These are phyloP conservation scores for Tylopilus rubrobrunneus DNA, from an alignment of 768 basidiomycete genomes.

Conservation along the genomic window DNA sequence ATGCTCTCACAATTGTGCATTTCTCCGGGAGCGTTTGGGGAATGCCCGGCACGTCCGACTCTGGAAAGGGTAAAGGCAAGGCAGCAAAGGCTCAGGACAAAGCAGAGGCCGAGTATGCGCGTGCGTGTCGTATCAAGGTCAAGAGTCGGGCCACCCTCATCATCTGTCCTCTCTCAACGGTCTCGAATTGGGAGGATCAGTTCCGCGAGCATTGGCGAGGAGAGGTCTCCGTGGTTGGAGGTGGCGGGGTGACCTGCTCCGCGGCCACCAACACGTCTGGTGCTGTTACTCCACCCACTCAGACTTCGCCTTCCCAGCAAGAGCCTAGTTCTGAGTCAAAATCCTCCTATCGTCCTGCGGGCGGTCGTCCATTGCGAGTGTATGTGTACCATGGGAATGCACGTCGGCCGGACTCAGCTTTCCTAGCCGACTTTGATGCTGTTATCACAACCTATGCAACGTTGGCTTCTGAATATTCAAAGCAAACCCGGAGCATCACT, in stretches of 20 bases:
- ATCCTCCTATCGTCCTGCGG: conserved; percentile 34
- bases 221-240: conserved; percentile 78
- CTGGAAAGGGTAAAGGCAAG: conserved; percentile 61
- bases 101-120: conserved; percentile 61
- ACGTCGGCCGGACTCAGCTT: conserved; percentile 79
- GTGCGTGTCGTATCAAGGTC: conserved; percentile 73
- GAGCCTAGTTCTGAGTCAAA: conserved; percentile 25
- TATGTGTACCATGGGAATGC: conserved; percentile 96
- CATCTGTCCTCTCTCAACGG: conserved; percentile 93
- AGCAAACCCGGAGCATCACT: conserved; percentile 67
- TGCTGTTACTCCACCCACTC: conserved; percentile 34
- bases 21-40: conserved; percentile 82
- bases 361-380: conserved; percentile 63
- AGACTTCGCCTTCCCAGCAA: conserved; percentile 31
- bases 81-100: conserved; percentile 65
- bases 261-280: conserved; percentile 32
- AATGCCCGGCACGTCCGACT: conserved; percentile 57
- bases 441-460: conserved; percentile 98
- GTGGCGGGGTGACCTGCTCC: conserved; percentile 45
- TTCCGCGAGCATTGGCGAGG: conserved; percentile 97
- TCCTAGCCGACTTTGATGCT: conserved; percentile 90
- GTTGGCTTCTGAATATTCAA: conserved; percentile 91
- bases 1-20: conserved; percentile 46
- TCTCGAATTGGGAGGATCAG: conserved; percentile 99
- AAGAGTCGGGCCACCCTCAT: conserved; percentile 92